Percentiles rank a stretch among this genome's conserved stretches.
phyloP scores from a whole-genome alignment of 768 basidiomycete genomes.

The Psilocybe tampanensis region DNA sequence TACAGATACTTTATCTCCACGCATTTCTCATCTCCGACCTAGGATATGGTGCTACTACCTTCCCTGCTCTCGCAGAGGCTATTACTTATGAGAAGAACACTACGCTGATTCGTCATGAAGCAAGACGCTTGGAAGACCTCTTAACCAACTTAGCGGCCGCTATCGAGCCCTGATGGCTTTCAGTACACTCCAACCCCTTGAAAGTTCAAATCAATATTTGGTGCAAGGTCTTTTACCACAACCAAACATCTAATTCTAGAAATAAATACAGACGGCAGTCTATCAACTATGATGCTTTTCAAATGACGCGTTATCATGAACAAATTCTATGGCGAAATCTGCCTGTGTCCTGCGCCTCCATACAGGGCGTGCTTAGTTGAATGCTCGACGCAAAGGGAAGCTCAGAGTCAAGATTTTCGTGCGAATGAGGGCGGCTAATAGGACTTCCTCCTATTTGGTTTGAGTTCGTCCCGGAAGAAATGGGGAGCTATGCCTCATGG shows the following conservation, averaged over 20 bases:
- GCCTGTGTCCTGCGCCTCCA: slow-evolving; percentile 20
- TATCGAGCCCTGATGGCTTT: slow-evolving; percentile 29
- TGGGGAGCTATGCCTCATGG: not conserved
- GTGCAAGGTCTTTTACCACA: too few relatives aligned
- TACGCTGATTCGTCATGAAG: slow-evolving; percentile 63
- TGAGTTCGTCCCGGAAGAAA: not conserved
- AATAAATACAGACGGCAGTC: too few relatives aligned
- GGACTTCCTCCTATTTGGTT: not conserved
- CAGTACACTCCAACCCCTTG: too few relatives aligned
- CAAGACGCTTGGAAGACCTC: slow-evolving; percentile 52
- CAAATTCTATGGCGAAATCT: slow-evolving; percentile 16
- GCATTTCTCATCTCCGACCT: not conserved
- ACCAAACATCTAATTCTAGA: too few relatives aligned
- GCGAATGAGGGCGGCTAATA: not conserved
- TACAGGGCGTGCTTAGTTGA: slow-evolving; percentile 13
- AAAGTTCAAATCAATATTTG: too few relatives aligned
- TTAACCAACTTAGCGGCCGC: slow-evolving; percentile 53
- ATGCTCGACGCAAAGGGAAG: slow-evolving; percentile 12
- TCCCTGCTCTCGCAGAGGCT: slow-evolving; percentile 81
- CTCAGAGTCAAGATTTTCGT: not conserved
- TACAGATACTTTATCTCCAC: not conserved
- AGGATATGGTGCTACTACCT: slow-evolving; percentile 86
- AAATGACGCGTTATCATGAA: not conserved
- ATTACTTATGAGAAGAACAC: slow-evolving; percentile 68
- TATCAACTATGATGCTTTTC: too few relatives aligned